Conservation (phyloP, 148 eudicot species). For the Persicaria tinctoria region DNA sequence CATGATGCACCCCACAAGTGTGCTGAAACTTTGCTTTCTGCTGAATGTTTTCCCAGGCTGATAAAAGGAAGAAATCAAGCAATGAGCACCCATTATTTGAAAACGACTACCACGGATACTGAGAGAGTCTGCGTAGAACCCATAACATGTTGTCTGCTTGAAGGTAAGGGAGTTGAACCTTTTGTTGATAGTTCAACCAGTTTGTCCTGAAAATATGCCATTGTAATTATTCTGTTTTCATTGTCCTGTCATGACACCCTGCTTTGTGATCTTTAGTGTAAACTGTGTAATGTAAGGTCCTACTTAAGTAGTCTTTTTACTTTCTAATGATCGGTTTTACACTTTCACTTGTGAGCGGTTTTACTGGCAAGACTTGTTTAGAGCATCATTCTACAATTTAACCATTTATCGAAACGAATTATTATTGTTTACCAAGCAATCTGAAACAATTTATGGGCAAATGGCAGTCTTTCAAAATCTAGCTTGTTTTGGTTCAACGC, state of each 20-base stretch:
- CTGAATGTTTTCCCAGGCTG: background rate
- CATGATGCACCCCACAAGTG: background rate
- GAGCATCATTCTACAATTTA: too few species aligned
- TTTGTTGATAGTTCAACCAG: constrained; percentile 9
- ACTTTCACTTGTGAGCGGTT: too few species aligned
- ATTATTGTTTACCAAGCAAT: too few species aligned
- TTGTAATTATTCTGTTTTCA: constrained; percentile 1
- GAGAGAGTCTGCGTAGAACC: background rate
- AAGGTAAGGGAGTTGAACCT: background rate
- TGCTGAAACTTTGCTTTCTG: background rate
- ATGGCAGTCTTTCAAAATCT: background rate
- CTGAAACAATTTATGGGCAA: too few species aligned
- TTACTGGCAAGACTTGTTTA: too few species aligned
- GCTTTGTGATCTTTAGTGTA: background rate
- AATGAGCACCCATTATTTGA: background rate
- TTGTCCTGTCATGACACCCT: constrained; percentile 3
- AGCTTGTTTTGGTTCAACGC: background rate
- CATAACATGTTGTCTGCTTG: background rate
- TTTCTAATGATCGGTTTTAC: background rate
- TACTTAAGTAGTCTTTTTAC: background rate
- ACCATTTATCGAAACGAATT: too few species aligned
- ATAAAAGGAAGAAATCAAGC: background rate
- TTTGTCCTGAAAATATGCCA: constrained; percentile 1
- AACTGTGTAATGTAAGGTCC: background rate
- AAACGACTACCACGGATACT: background rate